Evolutionary conservation across 106 monocot genomes (phyloP), one percentile per base, ranked within the genome.

Genomic region (Allium fistulosum): DNA sequence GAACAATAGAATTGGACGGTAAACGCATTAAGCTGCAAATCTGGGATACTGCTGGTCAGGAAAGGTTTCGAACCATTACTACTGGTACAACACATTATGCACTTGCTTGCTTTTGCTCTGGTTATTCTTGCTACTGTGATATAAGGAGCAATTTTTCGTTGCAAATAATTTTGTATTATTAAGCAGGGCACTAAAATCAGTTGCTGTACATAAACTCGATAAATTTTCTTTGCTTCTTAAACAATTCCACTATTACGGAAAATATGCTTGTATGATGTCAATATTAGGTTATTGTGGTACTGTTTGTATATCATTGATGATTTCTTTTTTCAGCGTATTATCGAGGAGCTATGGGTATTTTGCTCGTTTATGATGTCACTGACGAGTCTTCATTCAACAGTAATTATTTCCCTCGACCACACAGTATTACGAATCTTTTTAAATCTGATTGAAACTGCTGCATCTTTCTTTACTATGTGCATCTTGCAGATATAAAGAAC

Each of bases 21-120:
- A 88, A 88, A 61, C 78, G 87, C 51, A 84, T 88, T 52, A 88
- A 88, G 73, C 69, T 88, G 47, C 87, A 88, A 71, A 88, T 88
- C 47, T 88, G 87, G 87, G 87, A 88, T 71, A 88, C 87, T n/a
- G 87, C 87, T 71, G 87, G 87, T 13, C 87, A 88, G 70, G 87
- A 88, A 57, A 57, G 87, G 9, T 88, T 88, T 63, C 74, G 83
- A 53, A 88, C 87, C 59, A 88, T 88, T 46, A 88, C 87, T 27
- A 88, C 83, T 22, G 87, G 87, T 68, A 74, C 22, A 22, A 22
- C 22, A 11, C 8, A 49, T 17, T 56, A 4, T 57, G 4, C 48
- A 0, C 18, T 65, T 22, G 11, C 8, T 27, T 28, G 11, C 37
- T 61, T 61, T 27, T 27, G 9, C 1, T 61, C 9, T 37, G 2